A percentile compares a stretch with the other conserved stretches of the same genome.
Conservation (phyloP, 2,329 filamentous ascomycete genomes). For the Botrytis fabae region DNA sequence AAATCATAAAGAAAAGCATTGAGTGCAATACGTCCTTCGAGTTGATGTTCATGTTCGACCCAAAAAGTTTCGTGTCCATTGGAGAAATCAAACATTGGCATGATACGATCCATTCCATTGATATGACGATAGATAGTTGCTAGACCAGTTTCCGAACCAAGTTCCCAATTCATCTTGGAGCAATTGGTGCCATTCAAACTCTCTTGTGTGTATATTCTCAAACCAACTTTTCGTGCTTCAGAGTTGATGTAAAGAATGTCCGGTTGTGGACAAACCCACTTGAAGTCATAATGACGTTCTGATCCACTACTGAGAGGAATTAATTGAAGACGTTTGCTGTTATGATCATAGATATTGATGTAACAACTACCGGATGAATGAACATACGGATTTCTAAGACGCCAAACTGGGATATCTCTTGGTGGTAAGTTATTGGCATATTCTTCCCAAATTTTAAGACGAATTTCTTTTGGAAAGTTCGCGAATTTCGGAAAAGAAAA, state of each 20-base stretch:
- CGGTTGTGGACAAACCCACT: constrained; percentile 1
- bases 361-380: background rate
- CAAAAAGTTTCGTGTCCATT: background rate
- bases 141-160: background rate
- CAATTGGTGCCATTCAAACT: background rate
- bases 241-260: background rate
- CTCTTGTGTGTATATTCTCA: background rate
- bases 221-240: background rate
- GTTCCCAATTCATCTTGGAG: background rate
- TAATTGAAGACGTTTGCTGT: background rate
- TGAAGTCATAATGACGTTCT: background rate
- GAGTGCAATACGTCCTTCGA: background rate
- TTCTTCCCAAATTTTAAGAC: constrained; percentile 1
- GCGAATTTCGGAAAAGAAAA: background rate
- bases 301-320: background rate
- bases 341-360: background rate
- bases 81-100: constrained; percentile 3
- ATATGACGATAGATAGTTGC: background rate
- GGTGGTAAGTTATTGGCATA: background rate
- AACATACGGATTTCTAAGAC: background rate
- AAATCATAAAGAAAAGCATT: constrained; percentile 15
- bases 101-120: background rate
- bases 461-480: background rate
- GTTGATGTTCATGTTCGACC: background rate
- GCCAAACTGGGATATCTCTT: constrained; percentile 4